Evolutionary conservation across 2,329 filamentous ascomycete genomes (phyloP), one percentile per base, ranked within the genome.

Genomic region (Talaromyces sp.): DNA sequence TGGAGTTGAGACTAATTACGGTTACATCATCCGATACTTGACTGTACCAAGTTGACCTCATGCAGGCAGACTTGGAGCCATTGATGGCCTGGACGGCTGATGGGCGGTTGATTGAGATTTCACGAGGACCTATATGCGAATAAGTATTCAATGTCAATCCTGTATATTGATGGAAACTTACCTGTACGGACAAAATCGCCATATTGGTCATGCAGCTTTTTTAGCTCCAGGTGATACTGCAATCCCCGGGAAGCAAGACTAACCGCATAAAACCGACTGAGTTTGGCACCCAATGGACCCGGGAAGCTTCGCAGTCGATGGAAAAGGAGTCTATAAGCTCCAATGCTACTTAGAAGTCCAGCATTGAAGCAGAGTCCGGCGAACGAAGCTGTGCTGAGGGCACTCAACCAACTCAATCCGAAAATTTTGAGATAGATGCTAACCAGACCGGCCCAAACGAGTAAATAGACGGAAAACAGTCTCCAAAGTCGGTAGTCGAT

Each of bases 21-120:
- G 35, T 63, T 6, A 48, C 39, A 45, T 63, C 60, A 31, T 57
- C 54, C 10, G 60, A 54, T n/a, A 65, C 50, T 31, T 63, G 60
- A 22, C 64, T 63, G 24, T 65, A 65, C 60, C 60, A 63, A 19
- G 60, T 63, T 16, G 60, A 50, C 39, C 62, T 63, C 33, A 33
- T 43, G n/a, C 64, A 65, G n/a, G 63, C 48, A 14, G 64, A 63
- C 19, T 48, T 62, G 3, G 48, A 24, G 10, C 47, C 60, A n/a
- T 57, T 24, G 10, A 63, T 57, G 9, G 43, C 64, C 24, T 62
- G 60, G 35, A 65, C 45, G 6, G 60, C 58, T 10, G 60, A 50
- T 14, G 45, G 45, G 45, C 45, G 45, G 22, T 48, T 48, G 45
- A 48, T 48, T 24, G 45, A 48, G 19, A 48, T 16, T 13, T 48